Conservation (phyloP, 1,139 yeast genomes). For the Zygosaccharomyces pseudobailii region DNA sequence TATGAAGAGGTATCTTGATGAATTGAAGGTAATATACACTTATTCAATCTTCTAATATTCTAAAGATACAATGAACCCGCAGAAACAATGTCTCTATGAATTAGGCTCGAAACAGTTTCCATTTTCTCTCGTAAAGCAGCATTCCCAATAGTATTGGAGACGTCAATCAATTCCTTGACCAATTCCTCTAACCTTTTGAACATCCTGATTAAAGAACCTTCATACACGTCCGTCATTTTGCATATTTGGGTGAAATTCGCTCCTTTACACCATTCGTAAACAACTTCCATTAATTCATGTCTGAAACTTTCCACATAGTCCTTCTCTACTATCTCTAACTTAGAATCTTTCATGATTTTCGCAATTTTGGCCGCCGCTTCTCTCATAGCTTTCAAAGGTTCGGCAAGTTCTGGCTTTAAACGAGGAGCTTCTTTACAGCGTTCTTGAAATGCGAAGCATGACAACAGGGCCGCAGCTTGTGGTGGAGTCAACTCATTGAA, state of each 20-base stretch:
- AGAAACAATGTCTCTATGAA: conserved; percentile 93
- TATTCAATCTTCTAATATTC: conserved; percentile 3
- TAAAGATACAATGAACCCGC: conserved; percentile 75
- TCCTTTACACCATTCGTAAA: conserved; percentile 94
- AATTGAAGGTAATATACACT: neutral
- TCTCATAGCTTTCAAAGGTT: conserved; percentile 79
- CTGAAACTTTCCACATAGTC: conserved; percentile 90
- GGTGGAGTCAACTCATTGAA: conserved; percentile 83
- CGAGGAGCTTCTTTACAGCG: conserved; percentile 85
- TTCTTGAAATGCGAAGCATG: conserved; percentile 96
- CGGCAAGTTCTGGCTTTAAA: conserved; percentile 79
- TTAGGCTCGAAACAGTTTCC: conserved; percentile 77
- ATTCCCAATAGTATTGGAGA: conserved; percentile 91
- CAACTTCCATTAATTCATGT: conserved; percentile 94
- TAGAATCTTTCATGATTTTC: conserved; percentile 80
- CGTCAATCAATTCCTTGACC: conserved; percentile 81
- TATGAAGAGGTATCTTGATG: conserved; percentile 1
- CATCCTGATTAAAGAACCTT: conserved; percentile 91
- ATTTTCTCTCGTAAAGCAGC: conserved; percentile 79
- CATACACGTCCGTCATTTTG: conserved; percentile 97
- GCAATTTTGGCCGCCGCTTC: conserved; percentile 91
- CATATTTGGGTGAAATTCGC: conserved; percentile 94
- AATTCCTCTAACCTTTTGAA: conserved; percentile 92
- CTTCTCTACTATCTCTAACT: conserved; percentile 81
- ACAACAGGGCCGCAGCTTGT: conserved; percentile 85